Evolutionary conservation across 352 stramenopile genomes (phyloP), one percentile per base, ranked within the genome.

Genomic region (Phytophthora hybrid): DNA sequence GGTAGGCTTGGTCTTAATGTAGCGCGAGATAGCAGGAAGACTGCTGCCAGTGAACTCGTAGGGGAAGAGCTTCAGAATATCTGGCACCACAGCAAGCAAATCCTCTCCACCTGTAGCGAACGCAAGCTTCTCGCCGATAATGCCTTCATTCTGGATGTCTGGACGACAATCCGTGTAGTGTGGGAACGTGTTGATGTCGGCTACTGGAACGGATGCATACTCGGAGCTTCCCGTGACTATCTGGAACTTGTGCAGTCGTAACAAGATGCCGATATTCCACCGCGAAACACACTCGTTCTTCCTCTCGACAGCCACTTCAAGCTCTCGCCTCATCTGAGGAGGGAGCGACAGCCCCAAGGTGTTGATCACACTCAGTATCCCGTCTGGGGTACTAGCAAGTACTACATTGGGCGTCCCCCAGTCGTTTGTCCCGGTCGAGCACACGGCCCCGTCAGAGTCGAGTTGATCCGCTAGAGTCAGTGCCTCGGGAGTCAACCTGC

Each of bases 201-300:
- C 73, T 16, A 74, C 63, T 6, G 72, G 59, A 29, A 79, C 59
- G 3, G 67, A 76, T 8, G 72, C 51, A 19, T 79, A 79, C 10
- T 73, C 62, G 7, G 46, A n/a, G 37, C 61, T 76, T 0, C 55
- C 39, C 18, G 63, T 71, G 8, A 72, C 59, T 4, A 52, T 58
- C 47, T 79, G 72, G 49, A 76, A 79, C n/a, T 56, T 76, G 52
- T 73, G 66, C 11, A 79, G 41, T 16, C 67, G 72, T 3, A 79
- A 8, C 18, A 75, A 19, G 3, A 75, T 47, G 10, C 68, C 61
- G 14, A 74, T 60, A 57, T 70, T 64, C 67, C 67, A 75, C 9
- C 68, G 32, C 14, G 68, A 75, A 4, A 66, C 62, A 26, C 68
- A 75, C 39, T 59, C 49, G 14, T 75, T 16, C 26, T 75, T 75